Percentiles rank a stretch among this genome's conserved stretches.
Conservation (phyloP, 768 basidiomycete species). For the Botryobasidium botryosum region DNA sequence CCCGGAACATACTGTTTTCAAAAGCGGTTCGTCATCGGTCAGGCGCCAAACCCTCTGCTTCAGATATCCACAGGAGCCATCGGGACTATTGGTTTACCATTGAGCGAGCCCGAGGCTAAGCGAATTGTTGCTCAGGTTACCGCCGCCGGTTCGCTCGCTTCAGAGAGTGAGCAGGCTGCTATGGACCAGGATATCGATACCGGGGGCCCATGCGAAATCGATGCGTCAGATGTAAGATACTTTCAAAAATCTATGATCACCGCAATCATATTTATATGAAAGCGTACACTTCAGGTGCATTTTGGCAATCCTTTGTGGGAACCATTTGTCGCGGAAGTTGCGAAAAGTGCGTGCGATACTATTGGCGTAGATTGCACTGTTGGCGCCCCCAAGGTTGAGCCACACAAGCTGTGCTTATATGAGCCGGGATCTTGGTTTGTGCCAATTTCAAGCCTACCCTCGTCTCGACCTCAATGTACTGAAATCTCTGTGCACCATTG, state of each 20-base stretch:
- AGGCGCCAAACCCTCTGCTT: no score
- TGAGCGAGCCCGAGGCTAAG: conserved; percentile 25
- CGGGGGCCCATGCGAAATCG: conserved; percentile 27
- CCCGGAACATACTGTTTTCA: no score
- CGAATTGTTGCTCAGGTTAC: conserved; percentile 22
- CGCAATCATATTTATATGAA: no score
- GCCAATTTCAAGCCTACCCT: neutral
- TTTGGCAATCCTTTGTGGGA: no score
- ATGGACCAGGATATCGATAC: conserved; percentile 29
- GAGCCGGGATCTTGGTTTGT: conserved; percentile 34
- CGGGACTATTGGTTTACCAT: conserved; percentile 29
- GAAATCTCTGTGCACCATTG: conserved; percentile 3
- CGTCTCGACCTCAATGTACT: neutral
- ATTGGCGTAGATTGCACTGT: no score
- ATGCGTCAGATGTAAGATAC: neutral
- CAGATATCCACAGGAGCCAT: no score
- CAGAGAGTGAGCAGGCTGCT: conserved; percentile 27
- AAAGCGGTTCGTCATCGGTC: no score
- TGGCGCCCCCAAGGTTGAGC: no score
- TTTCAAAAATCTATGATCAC: no score
- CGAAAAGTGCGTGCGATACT: no score
- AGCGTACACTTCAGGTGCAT: no score
- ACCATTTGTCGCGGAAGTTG: no score
- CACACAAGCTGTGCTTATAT: conserved; percentile 33
- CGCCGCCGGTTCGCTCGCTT: conserved; percentile 28